phyloP scores from a whole-genome alignment of 2,329 filamentous ascomycete genomes.

The Ophiostoma sp. region DNA sequence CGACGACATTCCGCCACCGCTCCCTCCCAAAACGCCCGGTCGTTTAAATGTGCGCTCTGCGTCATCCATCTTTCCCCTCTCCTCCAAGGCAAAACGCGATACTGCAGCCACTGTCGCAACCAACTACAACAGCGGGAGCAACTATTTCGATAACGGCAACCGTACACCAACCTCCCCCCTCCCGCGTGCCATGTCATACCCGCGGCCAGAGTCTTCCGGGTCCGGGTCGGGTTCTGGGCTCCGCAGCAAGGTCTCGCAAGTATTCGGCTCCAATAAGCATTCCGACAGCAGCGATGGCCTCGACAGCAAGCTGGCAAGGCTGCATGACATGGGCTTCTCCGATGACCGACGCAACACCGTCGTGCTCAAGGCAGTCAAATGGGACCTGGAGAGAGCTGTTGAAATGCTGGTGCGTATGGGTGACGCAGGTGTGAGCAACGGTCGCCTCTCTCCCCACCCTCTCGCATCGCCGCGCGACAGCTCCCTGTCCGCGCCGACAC shows the following conservation, averaged over 20 bases:
- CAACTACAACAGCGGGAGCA: constrained; percentile 15
- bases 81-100: constrained; percentile 61
- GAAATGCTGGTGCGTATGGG: constrained; percentile 82
- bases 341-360: constrained; percentile 78
- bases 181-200: constrained; percentile 26
- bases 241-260: constrained; percentile 63
- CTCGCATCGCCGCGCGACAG: constrained; percentile 50
- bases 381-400: constrained; percentile 81
- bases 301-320: constrained; percentile 72
- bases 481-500: constrained; percentile 46
- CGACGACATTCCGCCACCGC: constrained; percentile 61
- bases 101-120: constrained; percentile 35
- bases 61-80: constrained; percentile 68
- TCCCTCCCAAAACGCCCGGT: constrained; percentile 66
- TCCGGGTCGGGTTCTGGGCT: constrained; percentile 37
- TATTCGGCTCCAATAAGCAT: constrained; percentile 69
- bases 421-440: constrained; percentile 70
- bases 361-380: constrained; percentile 78
- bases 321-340: constrained; percentile 89
- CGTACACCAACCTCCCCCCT: constrained; percentile 40
- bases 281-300: constrained; percentile 50
- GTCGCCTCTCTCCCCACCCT: constrained; percentile 29
- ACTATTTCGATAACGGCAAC: constrained; percentile 28
- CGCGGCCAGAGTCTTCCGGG: constrained; percentile 34
- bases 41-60: constrained; percentile 58